Base-by-base conservation (phyloP, 2,329 filamentous ascomycete genomes). In the Ceratocystis diversiconidia region DNA sequence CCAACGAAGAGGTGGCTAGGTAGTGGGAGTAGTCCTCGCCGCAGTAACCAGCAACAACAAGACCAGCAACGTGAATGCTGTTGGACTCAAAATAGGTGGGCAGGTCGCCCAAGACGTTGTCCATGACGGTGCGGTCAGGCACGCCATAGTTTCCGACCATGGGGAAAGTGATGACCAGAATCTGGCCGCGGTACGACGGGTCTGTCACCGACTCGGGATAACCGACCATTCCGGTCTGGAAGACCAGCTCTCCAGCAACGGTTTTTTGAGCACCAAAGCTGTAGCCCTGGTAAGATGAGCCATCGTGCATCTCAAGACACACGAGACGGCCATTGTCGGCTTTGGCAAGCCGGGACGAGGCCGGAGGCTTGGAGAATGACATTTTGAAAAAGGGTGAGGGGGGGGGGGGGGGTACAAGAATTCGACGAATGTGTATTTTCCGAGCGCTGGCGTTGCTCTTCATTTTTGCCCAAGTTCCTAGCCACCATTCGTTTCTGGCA, bases 161-260 rank as follows among this genome's bases (percentile, higher is more conserved):
- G 67, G 92, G 94, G 76, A 96, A 96, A 64, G 92, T 99, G 73
- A 97, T 86, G 76, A 97, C 92, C 71, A 99, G 83, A 71, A 99
- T 96, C 79, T 99, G 92, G 69, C 89, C 89, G 62, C 88, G 87
- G 77, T 94, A 92, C 62, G 89, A 92, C 70, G 89, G 89, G 74
- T 94, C 89, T 68, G 89, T 92, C 71, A 94, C 82, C 61, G 88
- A 95, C 80, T 99, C 94, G 52, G 94, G 92, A 75, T 99, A 99
- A 73, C 94, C 94, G 71, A 97, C 94, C 92, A 97, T 96, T 77
- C 94, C 94, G 67, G 94, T 99, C 82, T 97, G 92, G 80, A 99
- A 99, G 78, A 99, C 94, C 75, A 99, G 82, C 81, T 99, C 94
- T 76, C 94, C 94, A 70, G 92, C 89, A 73, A 95, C 85, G 79